Evolutionary conservation across 108 stramenopile genomes (phyloP).

Genomic region (Fragilariopsis cylindrus): DNA sequence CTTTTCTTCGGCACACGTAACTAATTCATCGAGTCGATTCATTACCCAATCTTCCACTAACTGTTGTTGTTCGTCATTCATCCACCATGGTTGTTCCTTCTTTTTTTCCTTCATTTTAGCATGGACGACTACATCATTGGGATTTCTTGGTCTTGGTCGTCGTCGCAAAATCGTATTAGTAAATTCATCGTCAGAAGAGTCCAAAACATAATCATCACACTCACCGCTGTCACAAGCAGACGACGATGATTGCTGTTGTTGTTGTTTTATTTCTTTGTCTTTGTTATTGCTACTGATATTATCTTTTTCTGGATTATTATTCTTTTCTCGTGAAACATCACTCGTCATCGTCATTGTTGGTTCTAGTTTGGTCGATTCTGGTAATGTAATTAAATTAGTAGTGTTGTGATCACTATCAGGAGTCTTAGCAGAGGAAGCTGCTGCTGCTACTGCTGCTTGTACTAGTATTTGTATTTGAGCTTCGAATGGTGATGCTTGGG

Average conservation of each 20-base stretch:
- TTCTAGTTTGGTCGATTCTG: not conserved
- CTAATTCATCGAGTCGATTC: not conserved
- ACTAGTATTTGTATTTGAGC: not conserved
- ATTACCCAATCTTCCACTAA: not conserved
- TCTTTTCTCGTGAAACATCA: not conserved
- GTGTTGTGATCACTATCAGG: too few relatives aligned
- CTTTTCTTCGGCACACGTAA: not conserved
- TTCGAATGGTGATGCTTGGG: too few relatives aligned
- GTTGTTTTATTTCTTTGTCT: not conserved
- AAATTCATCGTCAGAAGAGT: too few relatives aligned
- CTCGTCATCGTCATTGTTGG: slow-evolving; percentile 3
- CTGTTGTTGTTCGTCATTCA: not conserved
- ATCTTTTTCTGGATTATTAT: not conserved
- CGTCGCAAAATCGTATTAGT: too few relatives aligned
- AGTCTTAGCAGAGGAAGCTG: not conserved
- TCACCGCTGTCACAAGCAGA: not conserved
- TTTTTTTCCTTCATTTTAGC: not conserved
- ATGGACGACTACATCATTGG: too few relatives aligned
- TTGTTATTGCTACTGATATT: not conserved
- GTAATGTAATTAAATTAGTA: too few relatives aligned
- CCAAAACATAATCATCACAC: too few relatives aligned
- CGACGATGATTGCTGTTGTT: not conserved
- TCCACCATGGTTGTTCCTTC: not conserved
- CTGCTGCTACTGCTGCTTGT: slow-evolving; percentile 3
- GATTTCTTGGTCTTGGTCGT: too few relatives aligned